Base-by-base conservation (phyloP, 2,329 filamentous ascomycete species). In the Talaromyces sp. region DNA sequence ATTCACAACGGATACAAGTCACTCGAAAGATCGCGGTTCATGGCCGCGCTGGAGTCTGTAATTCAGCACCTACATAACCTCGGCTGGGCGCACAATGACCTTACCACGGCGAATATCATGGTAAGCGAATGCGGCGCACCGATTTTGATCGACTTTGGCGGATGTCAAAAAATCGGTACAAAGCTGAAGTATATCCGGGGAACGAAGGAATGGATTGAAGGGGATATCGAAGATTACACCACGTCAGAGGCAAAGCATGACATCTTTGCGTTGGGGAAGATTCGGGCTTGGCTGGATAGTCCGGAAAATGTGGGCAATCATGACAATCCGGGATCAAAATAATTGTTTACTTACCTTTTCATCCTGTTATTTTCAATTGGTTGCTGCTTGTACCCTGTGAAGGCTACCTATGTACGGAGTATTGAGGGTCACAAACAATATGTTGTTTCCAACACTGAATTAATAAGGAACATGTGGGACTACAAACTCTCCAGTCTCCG, bases 101-200 rank as follows among this genome's bases (percentile, higher is more conserved):
- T 96, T 68, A 96, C 96, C 73, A 92, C 92, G 0, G 91, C 95
- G 67, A 96, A 96, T 66, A 96, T 96, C 57, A 80, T 96, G 2
- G 90, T 96, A 4, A 35, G 14, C 64, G 82, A 83, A 32, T 81
- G 80, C 54, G 63, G 66, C 14, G 56, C 29, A 11, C 38, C 58
- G 6, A 43, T 65, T 19, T 58, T 65, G 38, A 63, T 60, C n/a
- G 64, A 65, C 55, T 65, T 65, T 43, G 63, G 17, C 35, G 35
- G 35, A 17, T n/a, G 35, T 38, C 35, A 38, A 38, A 38, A 38
- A 17, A 8, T 38, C 3, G 35, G 35, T 7, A 38, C 35, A 8
- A n/a, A 38, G 5, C 35, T 38, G 14, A 35, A 17, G 32, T 35
- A 38, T 38, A 38, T 38, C 17, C 35, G 35, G 17, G 35, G 35